These are phyloP conservation scores for Linum tenue DNA, from an alignment of 345 rosid genomes.

Conservation along the genomic window DNA sequence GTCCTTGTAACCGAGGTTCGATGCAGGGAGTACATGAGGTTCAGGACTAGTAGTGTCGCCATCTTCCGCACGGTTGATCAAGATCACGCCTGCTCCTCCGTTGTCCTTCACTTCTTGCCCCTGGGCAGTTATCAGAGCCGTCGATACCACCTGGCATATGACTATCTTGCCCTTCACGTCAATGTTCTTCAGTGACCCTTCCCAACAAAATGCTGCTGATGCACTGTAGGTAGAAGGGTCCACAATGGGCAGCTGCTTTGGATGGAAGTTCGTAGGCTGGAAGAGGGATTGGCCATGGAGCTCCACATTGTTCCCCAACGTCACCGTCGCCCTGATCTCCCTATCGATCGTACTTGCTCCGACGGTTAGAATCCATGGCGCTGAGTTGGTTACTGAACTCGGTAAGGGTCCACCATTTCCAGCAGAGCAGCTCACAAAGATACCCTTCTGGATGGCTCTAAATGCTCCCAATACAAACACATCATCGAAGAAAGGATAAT, in stretches of 20 bases:
- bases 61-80: not conserved
- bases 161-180: not conserved
- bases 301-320: not conserved
- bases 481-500: not conserved
- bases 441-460: not conserved
- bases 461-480: not conserved
- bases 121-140: not conserved
- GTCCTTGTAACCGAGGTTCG: not conserved
- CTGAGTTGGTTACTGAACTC: not conserved
- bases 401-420: not conserved
- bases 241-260: not conserved
- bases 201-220: not conserved
- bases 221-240: not conserved
- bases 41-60: not conserved
- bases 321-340: not conserved
- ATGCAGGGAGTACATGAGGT: not conserved
- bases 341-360: not conserved
- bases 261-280: not conserved
- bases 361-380: not conserved
- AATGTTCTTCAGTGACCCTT: not conserved
- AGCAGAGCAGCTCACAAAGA: not conserved
- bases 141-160: not conserved
- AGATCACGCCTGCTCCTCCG: not conserved
- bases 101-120: not conserved
- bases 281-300: not conserved